phyloP scores from a whole-genome alignment of 495 filamentous ascomycete genomes.

The Lepraria neglecta region DNA sequence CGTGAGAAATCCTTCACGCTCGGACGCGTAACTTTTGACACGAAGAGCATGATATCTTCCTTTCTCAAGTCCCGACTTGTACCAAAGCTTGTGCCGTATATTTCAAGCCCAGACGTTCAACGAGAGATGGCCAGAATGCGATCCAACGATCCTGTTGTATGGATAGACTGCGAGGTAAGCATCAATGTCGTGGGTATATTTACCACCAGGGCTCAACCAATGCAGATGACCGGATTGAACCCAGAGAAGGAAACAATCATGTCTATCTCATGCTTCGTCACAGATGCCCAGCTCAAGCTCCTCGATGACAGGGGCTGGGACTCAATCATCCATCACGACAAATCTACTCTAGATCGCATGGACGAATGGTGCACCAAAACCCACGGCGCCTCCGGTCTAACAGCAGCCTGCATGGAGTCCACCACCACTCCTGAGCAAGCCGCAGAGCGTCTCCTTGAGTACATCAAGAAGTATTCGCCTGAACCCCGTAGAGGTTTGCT shows the following conservation, averaged over 20 bases:
- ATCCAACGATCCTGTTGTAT: constrained; percentile 62
- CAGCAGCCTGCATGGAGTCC: constrained; percentile 66
- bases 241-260: constrained; percentile 73
- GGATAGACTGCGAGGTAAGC: constrained; percentile 86
- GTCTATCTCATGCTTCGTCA: constrained; percentile 91
- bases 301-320: constrained; percentile 76
- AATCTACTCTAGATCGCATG: constrained; percentile 70
- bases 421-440: constrained; percentile 65
- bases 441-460: constrained; percentile 64
- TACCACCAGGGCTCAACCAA: background rate
- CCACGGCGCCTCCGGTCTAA: constrained; percentile 69
- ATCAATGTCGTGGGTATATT: background rate
- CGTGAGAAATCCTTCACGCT: background rate
- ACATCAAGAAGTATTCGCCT: constrained; percentile 66
- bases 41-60: background rate
- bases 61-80: constrained; percentile 4
- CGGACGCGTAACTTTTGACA: constrained; percentile 4
- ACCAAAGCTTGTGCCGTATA: background rate
- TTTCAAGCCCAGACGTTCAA: background rate
- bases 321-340: constrained; percentile 66
- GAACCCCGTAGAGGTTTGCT: constrained; percentile 58
- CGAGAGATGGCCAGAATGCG: constrained; percentile 39
- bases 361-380: constrained; percentile 60
- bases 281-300: constrained; percentile 66
- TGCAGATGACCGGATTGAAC: constrained; percentile 90